Conservation (phyloP, 495 filamentous ascomycete genomes). For the Amorphotheca resinae region DNA sequence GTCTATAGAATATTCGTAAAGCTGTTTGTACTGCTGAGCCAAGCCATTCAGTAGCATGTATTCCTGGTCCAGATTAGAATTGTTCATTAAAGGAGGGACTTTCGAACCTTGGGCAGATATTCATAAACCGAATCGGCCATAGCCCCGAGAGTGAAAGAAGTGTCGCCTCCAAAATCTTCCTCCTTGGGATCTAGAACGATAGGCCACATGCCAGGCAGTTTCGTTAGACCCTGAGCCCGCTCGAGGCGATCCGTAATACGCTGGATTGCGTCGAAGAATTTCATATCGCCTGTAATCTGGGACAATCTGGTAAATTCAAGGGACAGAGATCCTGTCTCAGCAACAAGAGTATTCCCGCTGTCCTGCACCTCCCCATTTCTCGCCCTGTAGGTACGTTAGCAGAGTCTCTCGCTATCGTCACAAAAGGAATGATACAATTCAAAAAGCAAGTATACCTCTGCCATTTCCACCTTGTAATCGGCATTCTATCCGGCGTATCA, state of each 20-base stretch:
- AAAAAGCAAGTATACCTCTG: no score
- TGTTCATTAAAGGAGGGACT: no score
- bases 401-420: no score
- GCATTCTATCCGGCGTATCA: constrained; percentile 93
- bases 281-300: constrained; percentile 72
- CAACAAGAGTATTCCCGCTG: no score
- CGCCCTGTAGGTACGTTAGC: not conserved
- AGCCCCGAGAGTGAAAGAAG: constrained; percentile 60
- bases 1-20: not conserved
- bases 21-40: constrained; percentile 31
- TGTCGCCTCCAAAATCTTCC: constrained; percentile 21
- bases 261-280: constrained; percentile 86
- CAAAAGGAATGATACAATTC: no score
- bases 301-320: constrained; percentile 91
- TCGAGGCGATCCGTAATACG: constrained; percentile 79
- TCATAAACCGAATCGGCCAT: constrained; percentile 83
- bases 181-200: constrained; percentile 11
- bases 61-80: constrained; percentile 7
- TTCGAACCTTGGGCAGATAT: constrained; percentile 65
- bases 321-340: constrained; percentile 62
- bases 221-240: constrained; percentile 53
- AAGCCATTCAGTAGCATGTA: constrained; percentile 36
- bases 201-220: constrained; percentile 75
- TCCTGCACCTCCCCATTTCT: no score
- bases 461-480: no score